These are phyloP conservation scores for Cercospora brassicicola DNA, from an alignment of 2,329 filamentous ascomycete species.

Conservation along the genomic window DNA sequence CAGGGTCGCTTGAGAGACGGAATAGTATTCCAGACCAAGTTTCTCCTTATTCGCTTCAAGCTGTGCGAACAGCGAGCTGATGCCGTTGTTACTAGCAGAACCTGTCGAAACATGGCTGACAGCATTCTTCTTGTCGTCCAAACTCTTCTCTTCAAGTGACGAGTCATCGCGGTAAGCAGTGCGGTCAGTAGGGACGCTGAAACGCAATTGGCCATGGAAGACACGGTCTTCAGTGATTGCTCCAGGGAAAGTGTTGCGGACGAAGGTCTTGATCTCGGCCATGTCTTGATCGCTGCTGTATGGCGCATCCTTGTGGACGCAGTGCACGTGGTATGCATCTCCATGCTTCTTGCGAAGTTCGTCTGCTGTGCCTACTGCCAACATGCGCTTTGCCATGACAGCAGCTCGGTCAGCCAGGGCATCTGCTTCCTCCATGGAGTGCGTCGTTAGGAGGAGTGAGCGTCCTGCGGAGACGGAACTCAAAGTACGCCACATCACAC, in stretches of 20 bases:
- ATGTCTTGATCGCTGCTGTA: constrained; percentile 71
- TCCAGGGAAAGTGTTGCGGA: constrained; percentile 59
- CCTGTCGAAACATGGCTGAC: neutral
- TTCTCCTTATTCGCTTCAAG: constrained; percentile 69
- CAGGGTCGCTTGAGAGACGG: constrained; percentile 79
- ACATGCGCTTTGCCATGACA: constrained; percentile 82
- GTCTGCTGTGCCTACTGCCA: constrained; percentile 76
- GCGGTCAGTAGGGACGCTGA: constrained; percentile 63
- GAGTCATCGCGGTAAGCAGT: constrained; percentile 24
- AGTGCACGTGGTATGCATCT: constrained; percentile 75
- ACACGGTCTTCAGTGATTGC: constrained; percentile 70
- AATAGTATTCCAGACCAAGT: constrained; percentile 80
- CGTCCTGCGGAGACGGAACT: constrained; percentile 71
- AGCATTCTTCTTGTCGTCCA: constrained; percentile 20
- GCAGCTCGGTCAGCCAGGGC: constrained; percentile 80
- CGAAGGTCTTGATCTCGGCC: constrained; percentile 64
- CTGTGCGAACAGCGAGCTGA: constrained; percentile 68
- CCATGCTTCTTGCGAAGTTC: constrained; percentile 73
- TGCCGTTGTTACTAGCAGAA: constrained; percentile 43
- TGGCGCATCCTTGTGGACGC: constrained; percentile 73
- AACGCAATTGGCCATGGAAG: constrained; percentile 85
- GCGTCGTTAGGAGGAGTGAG: constrained; percentile 85
- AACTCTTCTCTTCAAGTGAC: constrained; percentile 17
- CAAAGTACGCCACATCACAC: constrained; percentile 89
- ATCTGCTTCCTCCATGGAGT: constrained; percentile 94